phyloP scores from a whole-genome alignment of 2,329 filamentous ascomycete species.

The Penicillium sp. region DNA sequence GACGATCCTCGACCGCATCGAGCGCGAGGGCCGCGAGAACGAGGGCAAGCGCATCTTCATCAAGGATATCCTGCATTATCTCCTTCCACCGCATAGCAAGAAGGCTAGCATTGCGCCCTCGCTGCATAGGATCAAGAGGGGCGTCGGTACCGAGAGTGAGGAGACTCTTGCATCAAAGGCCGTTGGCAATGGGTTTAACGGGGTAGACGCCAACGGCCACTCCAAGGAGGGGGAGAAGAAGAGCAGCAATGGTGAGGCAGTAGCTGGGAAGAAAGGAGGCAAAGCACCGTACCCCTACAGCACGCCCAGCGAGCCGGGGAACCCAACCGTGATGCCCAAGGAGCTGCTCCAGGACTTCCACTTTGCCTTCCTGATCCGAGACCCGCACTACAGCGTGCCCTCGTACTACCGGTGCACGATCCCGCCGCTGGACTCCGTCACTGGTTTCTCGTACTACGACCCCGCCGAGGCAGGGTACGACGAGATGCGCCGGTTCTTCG shows the following conservation, averaged over 20 bases:
- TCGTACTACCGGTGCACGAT: slow-evolving; percentile 95
- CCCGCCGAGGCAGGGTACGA: slow-evolving; percentile 87
- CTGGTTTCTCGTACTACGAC: slow-evolving; percentile 86
- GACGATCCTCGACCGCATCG: slow-evolving; percentile 77
- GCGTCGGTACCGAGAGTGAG: slow-evolving; percentile 58
- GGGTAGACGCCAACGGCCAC: slow-evolving; percentile 29
- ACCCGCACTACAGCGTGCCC: slow-evolving; percentile 88
- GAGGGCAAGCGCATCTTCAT: slow-evolving; percentile 90
- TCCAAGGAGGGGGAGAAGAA: slow-evolving; percentile 24
- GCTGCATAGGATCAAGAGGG: slow-evolving; percentile 63
- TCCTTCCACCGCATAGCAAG: slow-evolving; percentile 75
- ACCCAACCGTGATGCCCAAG: slow-evolving; percentile 83
- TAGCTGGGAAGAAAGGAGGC: not conserved
- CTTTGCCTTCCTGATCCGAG: slow-evolving; percentile 95
- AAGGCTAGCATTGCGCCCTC: slow-evolving; percentile 76
- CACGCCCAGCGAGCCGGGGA: slow-evolving; percentile 66
- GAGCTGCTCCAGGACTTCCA: slow-evolving; percentile 79
- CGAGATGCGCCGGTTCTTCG: slow-evolving; percentile 84
- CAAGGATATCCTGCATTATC: slow-evolving; percentile 96
- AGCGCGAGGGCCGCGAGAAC: slow-evolving; percentile 72
- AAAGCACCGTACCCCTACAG: slow-evolving; percentile 60
- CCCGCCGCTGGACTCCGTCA: slow-evolving; percentile 79
- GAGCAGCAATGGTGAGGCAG: not conserved
- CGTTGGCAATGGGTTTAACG: slow-evolving; percentile 23
- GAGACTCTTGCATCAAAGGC: slow-evolving; percentile 25